These are phyloP conservation scores for Lumnitzera littorea DNA, from an alignment of 345 rosid species.

Conservation along the genomic window DNA sequence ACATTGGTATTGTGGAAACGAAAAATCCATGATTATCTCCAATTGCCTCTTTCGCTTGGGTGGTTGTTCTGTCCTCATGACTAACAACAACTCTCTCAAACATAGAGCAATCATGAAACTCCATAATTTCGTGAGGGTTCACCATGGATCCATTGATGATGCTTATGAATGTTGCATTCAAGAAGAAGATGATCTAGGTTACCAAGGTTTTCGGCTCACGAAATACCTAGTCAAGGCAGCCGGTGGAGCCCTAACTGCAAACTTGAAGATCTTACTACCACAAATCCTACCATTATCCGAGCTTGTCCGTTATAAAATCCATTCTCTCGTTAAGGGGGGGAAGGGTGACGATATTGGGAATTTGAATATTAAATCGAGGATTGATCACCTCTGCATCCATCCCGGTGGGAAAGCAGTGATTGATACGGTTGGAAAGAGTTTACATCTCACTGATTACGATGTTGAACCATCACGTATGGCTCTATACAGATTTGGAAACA, in stretches of 20 bases:
- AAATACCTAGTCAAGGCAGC: slow-evolving; percentile 50
- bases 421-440: slow-evolving; percentile 52
- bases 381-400: slow-evolving; percentile 81
- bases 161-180: slow-evolving; percentile 62
- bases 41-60: slow-evolving; percentile 67
- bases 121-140: slow-evolving; percentile 34
- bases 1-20: slow-evolving; percentile 68
- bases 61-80: slow-evolving; percentile 65
- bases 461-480: slow-evolving; percentile 82
- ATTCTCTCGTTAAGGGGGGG: not conserved
- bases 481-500: slow-evolving; percentile 70
- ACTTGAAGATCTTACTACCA: slow-evolving; percentile 47
- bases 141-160: slow-evolving; percentile 48
- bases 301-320: slow-evolving; percentile 22
- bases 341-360: slow-evolving; percentile 15
- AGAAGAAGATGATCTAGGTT: slow-evolving; percentile 47
- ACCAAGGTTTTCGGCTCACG: slow-evolving; percentile 42
- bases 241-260: slow-evolving; percentile 38
- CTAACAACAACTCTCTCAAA: slow-evolving; percentile 41
- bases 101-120: slow-evolving; percentile 42
- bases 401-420: slow-evolving; percentile 85
- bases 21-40: slow-evolving; percentile 72
- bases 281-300: slow-evolving; percentile 47
- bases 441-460: slow-evolving; percentile 46
- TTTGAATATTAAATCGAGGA: slow-evolving; percentile 55